Conservation (phyloP, 2,329 filamentous ascomycete genomes). For the Rhynchosporium graminicola region DNA sequence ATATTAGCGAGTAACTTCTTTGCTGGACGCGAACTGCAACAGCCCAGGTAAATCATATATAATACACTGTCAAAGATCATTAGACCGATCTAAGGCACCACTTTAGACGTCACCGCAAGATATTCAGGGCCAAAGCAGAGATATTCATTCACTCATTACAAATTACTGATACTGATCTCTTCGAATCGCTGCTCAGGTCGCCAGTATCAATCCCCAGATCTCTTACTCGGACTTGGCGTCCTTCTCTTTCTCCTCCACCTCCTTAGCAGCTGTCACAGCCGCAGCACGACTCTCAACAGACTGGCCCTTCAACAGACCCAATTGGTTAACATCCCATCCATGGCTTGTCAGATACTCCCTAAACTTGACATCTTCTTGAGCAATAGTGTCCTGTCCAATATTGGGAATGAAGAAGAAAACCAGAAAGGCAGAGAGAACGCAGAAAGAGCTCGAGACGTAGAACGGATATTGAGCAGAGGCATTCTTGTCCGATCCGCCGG, state of each 20-base stretch:
- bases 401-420: constrained; percentile 70
- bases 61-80: no score
- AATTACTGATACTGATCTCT: no score
- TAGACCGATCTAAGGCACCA: no score
- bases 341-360: constrained; percentile 69
- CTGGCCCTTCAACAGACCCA: constrained; percentile 46
- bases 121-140: no score
- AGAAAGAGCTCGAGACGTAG: constrained; percentile 78
- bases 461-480: constrained; percentile 83
- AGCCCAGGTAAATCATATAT: no score
- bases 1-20: no score
- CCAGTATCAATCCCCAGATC: no score
- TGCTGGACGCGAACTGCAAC: no score
- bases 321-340: constrained; percentile 71
- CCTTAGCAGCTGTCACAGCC: background rate
- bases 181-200: background rate
- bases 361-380: constrained; percentile 74
- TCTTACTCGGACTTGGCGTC: constrained; percentile 12
- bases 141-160: no score
- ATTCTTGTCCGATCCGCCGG: constrained; percentile 55
- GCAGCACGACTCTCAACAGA: constrained; percentile 25
- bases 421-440: constrained; percentile 70
- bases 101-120: no score
- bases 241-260: constrained; percentile 4
- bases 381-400: constrained; percentile 84